phyloP scores from a whole-genome alignment of 768 basidiomycete species.

The Podaxis mareebaensis region DNA sequence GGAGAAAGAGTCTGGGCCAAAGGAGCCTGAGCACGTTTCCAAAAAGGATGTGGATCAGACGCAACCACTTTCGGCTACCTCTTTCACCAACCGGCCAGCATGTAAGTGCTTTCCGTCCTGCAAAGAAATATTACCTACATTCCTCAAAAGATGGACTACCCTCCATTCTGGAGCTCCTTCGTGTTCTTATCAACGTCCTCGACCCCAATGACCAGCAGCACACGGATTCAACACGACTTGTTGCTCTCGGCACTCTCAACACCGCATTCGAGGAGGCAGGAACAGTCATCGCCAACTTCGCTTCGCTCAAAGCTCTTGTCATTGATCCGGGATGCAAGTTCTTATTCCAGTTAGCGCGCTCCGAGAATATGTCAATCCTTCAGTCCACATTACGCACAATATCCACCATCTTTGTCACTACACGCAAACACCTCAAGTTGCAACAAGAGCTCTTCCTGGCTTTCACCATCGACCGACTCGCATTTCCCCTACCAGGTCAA shows the following conservation, averaged over 20 bases:
- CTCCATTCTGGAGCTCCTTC: slow-evolving; percentile 87
- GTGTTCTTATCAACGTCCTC: slow-evolving; percentile 92
- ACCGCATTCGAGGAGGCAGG: slow-evolving; percentile 87
- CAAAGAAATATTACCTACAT: slow-evolving; percentile 1
- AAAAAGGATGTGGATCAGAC: slow-evolving; percentile 21
- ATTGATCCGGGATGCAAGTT: slow-evolving; percentile 93
- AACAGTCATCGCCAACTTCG: slow-evolving; percentile 69
- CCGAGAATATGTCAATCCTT: slow-evolving; percentile 80
- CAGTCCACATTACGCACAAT: slow-evolving; percentile 82
- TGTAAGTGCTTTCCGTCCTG: slow-evolving; percentile 35
- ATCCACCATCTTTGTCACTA: slow-evolving; percentile 84
- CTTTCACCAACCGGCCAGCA: slow-evolving; percentile 36
- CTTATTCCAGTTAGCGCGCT: slow-evolving; percentile 94
- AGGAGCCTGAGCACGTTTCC: slow-evolving; percentile 12
- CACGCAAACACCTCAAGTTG: slow-evolving; percentile 83
- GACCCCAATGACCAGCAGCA: slow-evolving; percentile 95
- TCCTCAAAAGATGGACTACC: slow-evolving; percentile 75
- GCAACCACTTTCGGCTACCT: slow-evolving; percentile 24
- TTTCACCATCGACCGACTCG: slow-evolving; percentile 90
- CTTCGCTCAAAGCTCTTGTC: slow-evolving; percentile 74
- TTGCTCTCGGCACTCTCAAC: slow-evolving; percentile 86
- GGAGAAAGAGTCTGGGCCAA: neutral
- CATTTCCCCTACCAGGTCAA: slow-evolving; percentile 49
- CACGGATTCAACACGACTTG: slow-evolving; percentile 92
- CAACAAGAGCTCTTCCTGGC: slow-evolving; percentile 95